Evolutionary conservation across 805 yeast species (phyloP).

Genomic region (Pichia pseudocactophila): DNA sequence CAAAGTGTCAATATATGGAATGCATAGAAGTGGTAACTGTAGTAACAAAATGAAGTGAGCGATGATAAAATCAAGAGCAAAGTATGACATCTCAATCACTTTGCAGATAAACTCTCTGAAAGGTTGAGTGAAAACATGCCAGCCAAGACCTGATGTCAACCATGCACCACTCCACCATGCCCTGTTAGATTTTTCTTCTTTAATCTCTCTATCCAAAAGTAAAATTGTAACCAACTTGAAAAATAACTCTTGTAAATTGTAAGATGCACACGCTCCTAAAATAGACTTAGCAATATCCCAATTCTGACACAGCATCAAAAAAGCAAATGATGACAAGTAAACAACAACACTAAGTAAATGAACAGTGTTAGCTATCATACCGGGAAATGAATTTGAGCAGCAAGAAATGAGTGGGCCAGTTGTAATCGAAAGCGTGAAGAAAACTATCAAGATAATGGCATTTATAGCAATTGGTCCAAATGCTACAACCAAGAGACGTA

Average conservation of each 20-base stretch:
- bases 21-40: conserved; percentile 76
- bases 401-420: conserved; percentile 91
- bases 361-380: conserved; percentile 90
- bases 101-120: conserved; percentile 91
- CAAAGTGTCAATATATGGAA: conserved; percentile 93
- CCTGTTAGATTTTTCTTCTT: conserved; percentile 88
- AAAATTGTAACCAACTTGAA: conserved; percentile 76
- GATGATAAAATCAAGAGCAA: conserved; percentile 91
- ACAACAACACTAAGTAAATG: conserved; percentile 93
- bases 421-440: conserved; percentile 85
- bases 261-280: conserved; percentile 74
- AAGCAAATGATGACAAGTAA: conserved; percentile 81
- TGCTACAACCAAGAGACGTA: conserved; percentile 71
- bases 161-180: conserved; percentile 99
- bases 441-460: conserved; percentile 71
- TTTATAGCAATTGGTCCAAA: conserved; percentile 88
- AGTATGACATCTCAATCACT: conserved; percentile 87
- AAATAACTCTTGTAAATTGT: conserved; percentile 79
- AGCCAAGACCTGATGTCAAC: conserved; percentile 91
- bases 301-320: conserved; percentile 95
- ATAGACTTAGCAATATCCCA: conserved; percentile 82
- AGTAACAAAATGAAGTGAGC: conserved; percentile 84
- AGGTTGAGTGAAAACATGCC: conserved; percentile 93
- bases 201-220: conserved; percentile 88
- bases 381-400: conserved; percentile 96